A percentile compares a stretch with the other conserved stretches of the same genome.
Evolutionary conservation across 164 flowering plant species (phyloP).

Genomic region (Paratinospora sagittata): DNA sequence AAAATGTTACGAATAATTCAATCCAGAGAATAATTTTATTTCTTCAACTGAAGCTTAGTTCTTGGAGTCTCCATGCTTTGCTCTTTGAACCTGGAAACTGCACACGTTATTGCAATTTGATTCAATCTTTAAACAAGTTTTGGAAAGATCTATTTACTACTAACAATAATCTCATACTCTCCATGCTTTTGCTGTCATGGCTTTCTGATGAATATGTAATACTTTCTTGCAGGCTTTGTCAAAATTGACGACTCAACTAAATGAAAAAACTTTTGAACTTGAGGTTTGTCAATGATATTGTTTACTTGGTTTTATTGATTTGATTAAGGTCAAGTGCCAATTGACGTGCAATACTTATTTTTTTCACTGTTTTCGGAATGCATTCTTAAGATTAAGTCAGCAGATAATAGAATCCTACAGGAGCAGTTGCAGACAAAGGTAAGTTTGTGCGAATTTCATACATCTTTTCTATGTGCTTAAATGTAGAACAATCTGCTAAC

Average conservation of each 20-base stretch:
- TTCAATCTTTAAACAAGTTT: background rate
- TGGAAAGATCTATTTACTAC: background rate
- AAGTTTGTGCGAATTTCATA: background rate
- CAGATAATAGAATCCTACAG: conserved; percentile 78
- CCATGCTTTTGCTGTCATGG: background rate
- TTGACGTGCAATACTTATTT: conserved; percentile 7
- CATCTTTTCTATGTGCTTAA: background rate
- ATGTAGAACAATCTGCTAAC: background rate
- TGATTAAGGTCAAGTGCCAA: background rate
- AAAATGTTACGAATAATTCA: too few species aligned
- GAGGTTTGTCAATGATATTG: conserved; percentile 50
- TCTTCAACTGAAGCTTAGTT: too few species aligned
- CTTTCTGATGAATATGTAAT: conserved; percentile 3
- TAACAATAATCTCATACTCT: background rate
- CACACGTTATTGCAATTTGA: background rate
- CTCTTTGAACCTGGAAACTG: background rate
- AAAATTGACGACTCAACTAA: conserved; percentile 60
- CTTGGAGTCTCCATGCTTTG: too few species aligned
- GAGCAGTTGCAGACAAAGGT: conserved; percentile 82
- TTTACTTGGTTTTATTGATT: conserved; percentile 4
- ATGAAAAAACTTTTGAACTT: conserved; percentile 74
- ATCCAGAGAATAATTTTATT: too few species aligned
- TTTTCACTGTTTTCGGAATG: conserved; percentile 19
- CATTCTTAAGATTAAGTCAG: conserved; percentile 58
- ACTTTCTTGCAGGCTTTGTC: conserved; percentile 45